Base-by-base conservation (phyloP, 2,329 filamentous ascomycete species). In the Talaromyces sp. region DNA sequence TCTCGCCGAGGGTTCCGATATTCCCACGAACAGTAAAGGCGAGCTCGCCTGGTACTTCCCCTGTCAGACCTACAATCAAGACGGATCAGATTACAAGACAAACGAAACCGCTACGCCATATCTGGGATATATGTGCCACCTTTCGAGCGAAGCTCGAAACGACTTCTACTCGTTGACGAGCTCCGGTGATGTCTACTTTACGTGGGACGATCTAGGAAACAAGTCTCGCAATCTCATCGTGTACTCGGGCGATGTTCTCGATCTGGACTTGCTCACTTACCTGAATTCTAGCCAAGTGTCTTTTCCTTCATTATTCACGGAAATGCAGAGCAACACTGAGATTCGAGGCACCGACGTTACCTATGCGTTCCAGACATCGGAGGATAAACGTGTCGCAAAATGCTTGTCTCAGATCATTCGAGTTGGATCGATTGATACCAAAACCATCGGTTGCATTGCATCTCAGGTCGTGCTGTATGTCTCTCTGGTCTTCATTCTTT, bases 1-100 rank as follows among this genome's bases (percentile, higher is more conserved):
- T 0, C 78, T 84, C 8, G 86, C 90, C 1, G 75, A 84, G 1
- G 82, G 82, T 63, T 96, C 93, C 0, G 89, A 92, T 71, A 88
- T 99, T 9, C 92, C 93, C 1, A 90, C 90, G 6, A 89, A 96
- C 74, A 79, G 77, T 31, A 80, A 88, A 61, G 87, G 86, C 7
- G 88, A 96, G 65, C 80, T 99, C 67, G 95, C 90, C 1, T 99
- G 95, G 94, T 99, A 99, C 76, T 98, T 98, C 75, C 95, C 95
- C 2, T 99, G 95, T 82, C 89, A 85, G 4, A 84, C 90, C 1
- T 96, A 93, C 83, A 96, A 96, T 70, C 95, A 98, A 78, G 95
- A 99, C 74, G 95, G 95, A 27, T 97, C 93, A 1, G 56, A 59
- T 59, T 87, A 84, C 27, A 78, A 86, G 67, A 89, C 90, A 1